A percentile compares a stretch with the other conserved stretches of the same genome.
Conservation (phyloP, 2,329 filamentous ascomycete genomes). For the Diaporthe amygdali region DNA sequence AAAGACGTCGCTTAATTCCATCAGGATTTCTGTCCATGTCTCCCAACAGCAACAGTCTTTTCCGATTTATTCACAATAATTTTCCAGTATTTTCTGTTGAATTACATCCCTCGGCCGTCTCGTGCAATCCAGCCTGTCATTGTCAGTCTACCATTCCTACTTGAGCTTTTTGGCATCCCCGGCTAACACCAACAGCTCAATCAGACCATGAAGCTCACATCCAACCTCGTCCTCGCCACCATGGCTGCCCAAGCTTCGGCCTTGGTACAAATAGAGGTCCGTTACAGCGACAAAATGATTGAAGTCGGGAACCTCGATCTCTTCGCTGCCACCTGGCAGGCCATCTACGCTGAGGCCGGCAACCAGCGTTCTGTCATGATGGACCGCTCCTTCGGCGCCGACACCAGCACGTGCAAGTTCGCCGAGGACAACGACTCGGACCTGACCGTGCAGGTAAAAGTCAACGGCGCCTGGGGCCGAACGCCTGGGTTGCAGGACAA, state of each 20-base stretch:
- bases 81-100: background rate
- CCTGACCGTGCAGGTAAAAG: constrained; percentile 21
- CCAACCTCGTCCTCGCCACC: constrained; percentile 12
- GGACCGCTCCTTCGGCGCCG: constrained; percentile 17
- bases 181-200: background rate
- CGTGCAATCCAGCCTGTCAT: background rate
- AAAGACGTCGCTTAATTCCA: background rate
- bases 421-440: constrained; percentile 13
- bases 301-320: constrained; percentile 27
- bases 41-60: background rate
- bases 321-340: constrained; percentile 25
- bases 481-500: constrained; percentile 19
- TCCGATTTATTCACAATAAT: background rate
- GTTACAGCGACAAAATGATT: constrained; percentile 27
- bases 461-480: constrained; percentile 28
- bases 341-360: constrained; percentile 25
- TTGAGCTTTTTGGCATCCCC: too few relatives aligned
- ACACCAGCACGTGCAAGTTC: constrained; percentile 24
- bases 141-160: background rate
- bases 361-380: constrained; percentile 25
- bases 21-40: background rate
- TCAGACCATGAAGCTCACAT: constrained; percentile 23
- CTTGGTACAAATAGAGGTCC: constrained; percentile 26
- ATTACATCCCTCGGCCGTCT: background rate
- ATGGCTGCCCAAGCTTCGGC: constrained; percentile 18